Base-by-base conservation (phyloP, 1,284 basidiomycete species). In the Malassezia vespertilionis region DNA sequence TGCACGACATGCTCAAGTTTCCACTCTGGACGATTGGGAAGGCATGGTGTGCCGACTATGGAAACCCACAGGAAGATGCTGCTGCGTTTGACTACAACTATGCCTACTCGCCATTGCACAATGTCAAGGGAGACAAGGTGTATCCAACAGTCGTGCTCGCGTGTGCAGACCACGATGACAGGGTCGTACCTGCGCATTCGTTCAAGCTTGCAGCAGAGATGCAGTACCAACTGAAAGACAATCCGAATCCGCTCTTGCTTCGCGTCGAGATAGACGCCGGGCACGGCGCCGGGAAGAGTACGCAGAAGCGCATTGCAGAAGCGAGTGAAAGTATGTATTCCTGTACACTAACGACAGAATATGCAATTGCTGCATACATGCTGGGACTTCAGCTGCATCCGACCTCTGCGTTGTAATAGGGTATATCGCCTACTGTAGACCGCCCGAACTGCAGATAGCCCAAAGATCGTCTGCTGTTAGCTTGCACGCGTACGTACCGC, bases 21-120 rank as follows among this genome's bases (percentile, higher is more conserved):
- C 52, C 57, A 26, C 52, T 55, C 8, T 69, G 58, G 57, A 69
- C 64, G 11, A 66, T 66, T 78, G 82, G 84, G 33, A 76, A 77
- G 48, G 82, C 82, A 1, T 89, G 86, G 86, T 78, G 75, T 2
- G 78, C 80, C 17, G 86, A 87, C 70, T 87, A 82, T 58, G 85
- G 85, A n/a, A 75, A 85, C 63, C 82, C 85, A 4, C 78, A 82
- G 20, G 61, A 63, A 22, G 63, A 65, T 34, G 55, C 60, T 0
- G 50, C 50, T 32, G 54, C 59, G 36, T 62, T 69, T 35, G 67
- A 69, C 49, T 64, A 68, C 44, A 54, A 60, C 33, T 55, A 54
- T 43, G 49, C 41, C 17, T 66, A 65, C 47, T 66, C 63, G 38
- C 65, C 63, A 15, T 52, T 69, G 43, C 65, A 69, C 56, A 68